These are phyloP conservation scores for Pseudozyma pruni DNA, from an alignment of 1,284 basidiomycete species.

Conservation along the genomic window DNA sequence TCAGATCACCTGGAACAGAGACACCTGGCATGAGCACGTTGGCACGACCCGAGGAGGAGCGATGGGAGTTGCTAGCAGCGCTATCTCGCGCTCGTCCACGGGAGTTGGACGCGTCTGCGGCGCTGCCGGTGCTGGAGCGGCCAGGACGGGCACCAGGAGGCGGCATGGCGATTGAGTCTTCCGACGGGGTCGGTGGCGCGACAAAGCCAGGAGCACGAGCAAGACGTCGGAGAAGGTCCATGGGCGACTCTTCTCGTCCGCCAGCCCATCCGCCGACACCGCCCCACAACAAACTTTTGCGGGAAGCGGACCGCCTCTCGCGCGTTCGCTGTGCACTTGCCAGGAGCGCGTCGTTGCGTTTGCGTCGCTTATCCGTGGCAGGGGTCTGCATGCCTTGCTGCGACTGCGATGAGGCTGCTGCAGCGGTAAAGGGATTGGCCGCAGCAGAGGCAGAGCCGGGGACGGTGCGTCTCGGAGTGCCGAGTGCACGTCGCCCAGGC, in stretches of 20 bases:
- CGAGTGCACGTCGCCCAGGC: conserved; percentile 33
- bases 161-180: conserved; percentile 42
- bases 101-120: conserved; percentile 17
- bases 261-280: conserved; percentile 50
- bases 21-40: conserved; percentile 45
- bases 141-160: conserved; percentile 19
- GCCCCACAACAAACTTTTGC: conserved; percentile 45
- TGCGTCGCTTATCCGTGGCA: conserved; percentile 45
- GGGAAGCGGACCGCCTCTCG: conserved; percentile 20
- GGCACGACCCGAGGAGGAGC: conserved; percentile 21
- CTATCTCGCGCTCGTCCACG: conserved; percentile 22
- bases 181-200: conserved; percentile 35
- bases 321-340: conserved; percentile 41
- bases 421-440: conserved; percentile 11
- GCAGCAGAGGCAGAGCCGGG: conserved; percentile 17
- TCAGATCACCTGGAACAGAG: conserved; percentile 47
- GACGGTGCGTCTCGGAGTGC: conserved; percentile 23
- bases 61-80: conserved; percentile 17
- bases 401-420: conserved; percentile 2
- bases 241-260: conserved; percentile 49
- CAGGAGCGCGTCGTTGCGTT: conserved; percentile 43
- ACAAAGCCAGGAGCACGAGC: conserved; percentile 47
- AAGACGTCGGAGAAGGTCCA: conserved; percentile 45
- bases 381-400: conserved; percentile 41
- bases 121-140: conserved; percentile 19